Conservation (phyloP, 768 basidiomycete species). For the Phaeolepiota aurea region DNA sequence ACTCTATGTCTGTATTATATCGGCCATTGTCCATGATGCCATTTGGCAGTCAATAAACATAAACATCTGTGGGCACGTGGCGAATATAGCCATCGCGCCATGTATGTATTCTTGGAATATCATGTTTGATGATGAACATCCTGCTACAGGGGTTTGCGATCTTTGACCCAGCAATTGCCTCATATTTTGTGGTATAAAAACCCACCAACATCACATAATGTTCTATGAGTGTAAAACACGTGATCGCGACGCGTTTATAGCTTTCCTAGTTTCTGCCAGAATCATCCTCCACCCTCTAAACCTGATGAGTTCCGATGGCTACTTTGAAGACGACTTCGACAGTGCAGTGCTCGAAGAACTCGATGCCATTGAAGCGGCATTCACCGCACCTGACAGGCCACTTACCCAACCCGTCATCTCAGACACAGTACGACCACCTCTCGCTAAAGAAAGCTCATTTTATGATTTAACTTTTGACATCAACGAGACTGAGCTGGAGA, state of each 20-base stretch:
- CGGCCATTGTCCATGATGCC: too few relatives aligned
- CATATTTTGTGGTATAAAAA: too few relatives aligned
- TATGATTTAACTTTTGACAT: slow-evolving; percentile 50
- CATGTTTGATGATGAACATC: too few relatives aligned
- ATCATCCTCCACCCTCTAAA: slow-evolving; percentile 1
- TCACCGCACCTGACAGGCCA: slow-evolving; percentile 19
- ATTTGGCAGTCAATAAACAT: too few relatives aligned
- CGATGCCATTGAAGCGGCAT: slow-evolving; percentile 63
- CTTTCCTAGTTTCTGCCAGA: slow-evolving; percentile 1
- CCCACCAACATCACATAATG: too few relatives aligned
- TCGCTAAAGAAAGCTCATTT: slow-evolving; percentile 32
- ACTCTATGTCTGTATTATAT: too few relatives aligned
- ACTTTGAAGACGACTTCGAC: slow-evolving; percentile 61
- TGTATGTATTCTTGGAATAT: too few relatives aligned
- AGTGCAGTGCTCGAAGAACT: slow-evolving; percentile 51
- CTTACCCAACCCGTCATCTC: slow-evolving; percentile 1
- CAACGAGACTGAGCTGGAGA: slow-evolving; percentile 44
- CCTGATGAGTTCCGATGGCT: slow-evolving; percentile 78
- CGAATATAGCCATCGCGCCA: too few relatives aligned
- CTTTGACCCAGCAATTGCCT: too few relatives aligned
- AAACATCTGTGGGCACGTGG: too few relatives aligned
- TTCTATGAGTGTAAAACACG: too few relatives aligned
- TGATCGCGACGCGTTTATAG: slow-evolving; percentile 13
- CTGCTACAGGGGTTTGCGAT: too few relatives aligned
- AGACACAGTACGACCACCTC: slow-evolving; percentile 10